These are phyloP conservation scores for Yamadazyma atmosphaerica DNA, from an alignment of 1,139 yeast genomes.

Conservation along the genomic window DNA sequence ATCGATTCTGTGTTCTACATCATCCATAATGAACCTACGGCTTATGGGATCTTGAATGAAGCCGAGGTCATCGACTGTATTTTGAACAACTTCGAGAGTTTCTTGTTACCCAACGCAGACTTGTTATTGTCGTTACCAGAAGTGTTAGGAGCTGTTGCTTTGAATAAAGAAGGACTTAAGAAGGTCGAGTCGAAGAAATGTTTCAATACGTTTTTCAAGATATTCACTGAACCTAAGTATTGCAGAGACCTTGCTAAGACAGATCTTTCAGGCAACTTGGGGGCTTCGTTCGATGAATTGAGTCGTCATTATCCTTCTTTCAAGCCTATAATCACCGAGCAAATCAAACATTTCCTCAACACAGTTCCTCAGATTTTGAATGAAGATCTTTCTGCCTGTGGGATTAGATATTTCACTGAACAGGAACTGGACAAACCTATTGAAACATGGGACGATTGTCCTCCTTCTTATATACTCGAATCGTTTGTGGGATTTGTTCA, in stretches of 20 bases:
- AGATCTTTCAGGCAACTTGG: slow-evolving; percentile 57
- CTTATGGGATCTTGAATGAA: slow-evolving; percentile 78
- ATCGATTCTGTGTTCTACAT: slow-evolving; percentile 70
- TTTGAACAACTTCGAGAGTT: slow-evolving; percentile 51
- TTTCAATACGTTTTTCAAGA: slow-evolving; percentile 50
- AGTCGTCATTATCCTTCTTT: slow-evolving; percentile 81
- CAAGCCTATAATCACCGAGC: slow-evolving; percentile 57
- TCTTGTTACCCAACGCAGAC: slow-evolving; percentile 59
- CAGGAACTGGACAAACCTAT: slow-evolving; percentile 43
- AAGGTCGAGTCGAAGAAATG: slow-evolving; percentile 50
- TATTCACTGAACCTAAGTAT: slow-evolving; percentile 48
- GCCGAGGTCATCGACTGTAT: slow-evolving; percentile 71
- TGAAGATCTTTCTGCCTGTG: slow-evolving; percentile 26
- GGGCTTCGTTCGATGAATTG: slow-evolving; percentile 75
- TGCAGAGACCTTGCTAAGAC: slow-evolving; percentile 45
- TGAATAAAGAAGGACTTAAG: slow-evolving; percentile 71
- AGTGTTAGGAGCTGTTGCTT: slow-evolving; percentile 78
- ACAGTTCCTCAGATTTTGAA: slow-evolving; percentile 43
- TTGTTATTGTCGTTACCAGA: slow-evolving; percentile 68
- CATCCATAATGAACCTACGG: slow-evolving; percentile 90
- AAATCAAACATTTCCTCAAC: slow-evolving; percentile 48
- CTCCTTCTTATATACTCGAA: slow-evolving; percentile 46
- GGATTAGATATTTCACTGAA: slow-evolving; percentile 42
- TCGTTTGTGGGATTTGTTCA: slow-evolving; percentile 48
- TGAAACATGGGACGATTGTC: slow-evolving; percentile 54